These are phyloP conservation scores for Takashimella tepidaria DNA, from an alignment of 1,284 basidiomycete species.

Conservation along the genomic window DNA sequence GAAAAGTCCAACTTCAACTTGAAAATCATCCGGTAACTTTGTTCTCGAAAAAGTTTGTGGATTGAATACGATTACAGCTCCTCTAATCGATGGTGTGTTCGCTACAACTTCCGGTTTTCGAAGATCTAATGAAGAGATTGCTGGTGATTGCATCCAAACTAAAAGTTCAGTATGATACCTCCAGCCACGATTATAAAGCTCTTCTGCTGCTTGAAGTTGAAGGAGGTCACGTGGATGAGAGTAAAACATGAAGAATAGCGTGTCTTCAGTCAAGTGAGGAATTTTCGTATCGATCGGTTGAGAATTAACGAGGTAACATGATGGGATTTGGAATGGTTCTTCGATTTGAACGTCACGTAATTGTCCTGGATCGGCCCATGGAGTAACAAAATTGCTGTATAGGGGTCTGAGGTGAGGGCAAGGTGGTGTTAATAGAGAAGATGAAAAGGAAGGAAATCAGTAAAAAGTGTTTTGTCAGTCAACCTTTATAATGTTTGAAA, in stretches of 20 bases:
- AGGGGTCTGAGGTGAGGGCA: slow-evolving; percentile 58
- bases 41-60: slow-evolving; percentile 36
- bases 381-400: slow-evolving; percentile 91
- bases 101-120: slow-evolving; percentile 13
- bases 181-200: slow-evolving; percentile 97
- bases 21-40: slow-evolving; percentile 40
- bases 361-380: slow-evolving; percentile 85
- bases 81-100: slow-evolving; percentile 26
- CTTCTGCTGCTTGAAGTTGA: slow-evolving; percentile 86
- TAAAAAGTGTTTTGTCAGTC: neutral
- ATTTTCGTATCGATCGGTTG: slow-evolving; percentile 84
- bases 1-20: slow-evolving; percentile 32
- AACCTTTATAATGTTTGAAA: neutral
- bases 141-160: slow-evolving; percentile 82
- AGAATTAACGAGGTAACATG: slow-evolving; percentile 90
- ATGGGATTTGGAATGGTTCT: slow-evolving; percentile 70
- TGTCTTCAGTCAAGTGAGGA: slow-evolving; percentile 89
- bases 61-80: slow-evolving; percentile 45
- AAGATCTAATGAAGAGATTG: slow-evolving; percentile 32
- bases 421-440: neutral
- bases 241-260: slow-evolving; percentile 98
- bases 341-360: slow-evolving; percentile 19
- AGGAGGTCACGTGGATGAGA: slow-evolving; percentile 85
- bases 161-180: slow-evolving; percentile 93
- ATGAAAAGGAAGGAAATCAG: too few species aligned